Evolutionary conservation across 2,329 filamentous ascomycete genomes (phyloP), one percentile per base, ranked within the genome.

Genomic region (Alternaria ventricosa): DNA sequence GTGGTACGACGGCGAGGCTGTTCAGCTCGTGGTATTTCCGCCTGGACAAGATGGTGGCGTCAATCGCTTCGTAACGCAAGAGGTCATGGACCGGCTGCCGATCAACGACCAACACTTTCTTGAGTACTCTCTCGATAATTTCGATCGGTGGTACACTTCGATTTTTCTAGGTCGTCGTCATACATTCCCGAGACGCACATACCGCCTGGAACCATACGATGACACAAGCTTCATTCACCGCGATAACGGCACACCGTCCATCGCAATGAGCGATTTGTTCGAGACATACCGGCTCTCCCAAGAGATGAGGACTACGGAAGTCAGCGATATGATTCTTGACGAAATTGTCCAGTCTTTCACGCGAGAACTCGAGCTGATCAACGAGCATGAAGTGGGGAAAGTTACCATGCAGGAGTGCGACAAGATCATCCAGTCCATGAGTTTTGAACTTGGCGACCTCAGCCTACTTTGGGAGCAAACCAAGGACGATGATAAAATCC

Each of bases 251-350:
- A 47, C n/a, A 9, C 36, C 50, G 3, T 12, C 41, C 5, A 28
- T 59, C 13, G 61, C 54, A 5, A 54, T 65, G n/a, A 27, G 55
- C 13, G 51, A 57, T 23, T 25, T 64, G 7, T 30, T 68, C 4
- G 45, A 60, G 23, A 60, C 54, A 2, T 67, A 65, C 22, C 54
- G 49, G n/a, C 30, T 61, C 18, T 61, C 60, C 6, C 60, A 63
- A 28, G 20, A n/a, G 4, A 51, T 65, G 46, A n/a, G 43, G 1
- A 62, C 49, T 10, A 53, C 51, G 3, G 30, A 43, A 15, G 60
- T 67, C 8, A 46, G 65, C 59, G 63, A 67, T 22, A 59, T 66
- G 33, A 54, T 67, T 6, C 33, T 67, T 4, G 55, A 65, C 20
- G 41, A 63, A 6, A 28, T 66, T 7, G 15, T 28, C 4, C 27